Base-by-base conservation (phyloP, 306 rosid species). In the Quercus glauca region DNA sequence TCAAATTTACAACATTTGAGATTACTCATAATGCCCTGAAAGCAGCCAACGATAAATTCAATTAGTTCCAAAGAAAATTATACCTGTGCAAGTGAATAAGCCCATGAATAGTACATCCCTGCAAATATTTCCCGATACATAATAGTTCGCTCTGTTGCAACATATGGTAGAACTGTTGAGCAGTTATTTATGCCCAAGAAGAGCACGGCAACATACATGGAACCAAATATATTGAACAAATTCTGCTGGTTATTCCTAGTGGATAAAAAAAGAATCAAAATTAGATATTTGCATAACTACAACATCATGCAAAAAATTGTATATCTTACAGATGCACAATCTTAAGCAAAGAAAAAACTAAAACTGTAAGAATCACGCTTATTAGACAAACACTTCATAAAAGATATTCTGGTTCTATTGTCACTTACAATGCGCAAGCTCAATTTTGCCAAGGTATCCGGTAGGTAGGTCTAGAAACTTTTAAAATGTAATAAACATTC, bases 11-110 rank as follows among this genome's bases (percentile, higher is more conserved):
- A 10, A 2, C 4, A 4, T 49, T 11, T 45, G 17, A 45, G 15
- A 45, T 45, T 45, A 45, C 53, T 45, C 15, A 45, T 45, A 45
- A 45, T 49, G 53, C 15, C 53, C 4, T 12, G 10, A 61, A 26
- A 61, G 28, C 12, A 14, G 13, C 15, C 41, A 6, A 26, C 4
- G 0, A 5, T 63, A 15, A 28, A 23, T 14, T 5, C 20, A 26
- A 63, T 0, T 20, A 31, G 23, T 23, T 61, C 9, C 1, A 25
- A 2, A 31, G 71, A 65, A 29, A 15, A 18, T 33, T 33, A 19
- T 67, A 67, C 71, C 71, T 67, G 71, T 31, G 51, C 49, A 67
- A 67, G 25, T 67, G 71, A 33, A 67, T 33, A 33, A 6, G 71
- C 51, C 51, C 71, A 33, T 33, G 49, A 67, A 17, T 17, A 33